A percentile compares a stretch with the other conserved stretches of the same genome.
Conservation (phyloP, 2,329 filamentous ascomycete genomes). For the Fusarium denticulatum region DNA sequence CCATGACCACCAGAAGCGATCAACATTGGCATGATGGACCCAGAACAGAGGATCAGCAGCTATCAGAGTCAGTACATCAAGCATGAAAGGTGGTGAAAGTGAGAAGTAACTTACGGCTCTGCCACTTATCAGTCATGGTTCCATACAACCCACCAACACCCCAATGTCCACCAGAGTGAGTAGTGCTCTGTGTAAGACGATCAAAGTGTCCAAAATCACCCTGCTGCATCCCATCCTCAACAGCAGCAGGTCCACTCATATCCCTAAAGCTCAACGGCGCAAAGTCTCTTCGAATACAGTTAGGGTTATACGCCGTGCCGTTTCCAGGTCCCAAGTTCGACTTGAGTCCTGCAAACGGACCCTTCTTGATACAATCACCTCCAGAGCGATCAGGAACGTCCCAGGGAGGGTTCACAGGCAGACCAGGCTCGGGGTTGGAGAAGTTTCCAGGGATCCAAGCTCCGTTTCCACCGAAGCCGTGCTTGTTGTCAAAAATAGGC, state of each 20-base stretch:
- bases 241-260: slow-evolving; percentile 15
- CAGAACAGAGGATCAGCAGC: slow-evolving; percentile 44
- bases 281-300: slow-evolving; percentile 25
- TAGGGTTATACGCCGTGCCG: slow-evolving; percentile 5
- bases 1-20: slow-evolving; percentile 42
- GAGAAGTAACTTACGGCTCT: neutral
- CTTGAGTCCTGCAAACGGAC: slow-evolving; percentile 38
- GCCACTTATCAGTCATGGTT: slow-evolving; percentile 32
- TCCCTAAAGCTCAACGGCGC: slow-evolving; percentile 21
- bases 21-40: slow-evolving; percentile 45
- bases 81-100: rapidly evolving
- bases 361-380: slow-evolving; percentile 39
- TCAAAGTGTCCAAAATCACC: slow-evolving; percentile 34
- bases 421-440: slow-evolving; percentile 11
- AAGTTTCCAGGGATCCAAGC: slow-evolving; percentile 29
- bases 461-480: slow-evolving; percentile 32
- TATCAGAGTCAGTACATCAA: neutral
- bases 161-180: slow-evolving; percentile 43
- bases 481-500: slow-evolving; percentile 45
- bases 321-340: slow-evolving; percentile 18
- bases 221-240: slow-evolving; percentile 35
- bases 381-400: slow-evolving; percentile 30
- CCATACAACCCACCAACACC: slow-evolving; percentile 46
- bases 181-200: slow-evolving; percentile 30
- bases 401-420: slow-evolving; percentile 28